These are phyloP conservation scores for Penicillium italicum DNA, from an alignment of 2,329 filamentous ascomycete species.

Conservation along the genomic window DNA sequence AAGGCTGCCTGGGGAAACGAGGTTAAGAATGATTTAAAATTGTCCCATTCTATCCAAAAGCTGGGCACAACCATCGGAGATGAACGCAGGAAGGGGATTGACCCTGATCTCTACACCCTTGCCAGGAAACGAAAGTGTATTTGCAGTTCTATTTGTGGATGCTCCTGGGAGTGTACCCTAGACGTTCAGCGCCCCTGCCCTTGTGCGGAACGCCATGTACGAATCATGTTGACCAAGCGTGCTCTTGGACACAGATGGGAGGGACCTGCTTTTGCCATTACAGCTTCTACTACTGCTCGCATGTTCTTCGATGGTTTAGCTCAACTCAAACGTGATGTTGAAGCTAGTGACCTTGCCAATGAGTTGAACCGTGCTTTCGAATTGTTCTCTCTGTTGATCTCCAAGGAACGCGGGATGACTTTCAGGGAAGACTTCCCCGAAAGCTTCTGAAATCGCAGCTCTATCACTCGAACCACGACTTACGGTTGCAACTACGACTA, in stretches of 20 bases:
- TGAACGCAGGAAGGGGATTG: conserved; percentile 27
- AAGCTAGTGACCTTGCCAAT: conserved; percentile 20
- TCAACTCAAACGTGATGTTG: conserved; percentile 21
- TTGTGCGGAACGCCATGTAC: conserved; percentile 36
- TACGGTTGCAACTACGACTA: neutral
- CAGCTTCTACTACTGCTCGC: conserved; percentile 23
- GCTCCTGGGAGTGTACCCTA: conserved; percentile 33
- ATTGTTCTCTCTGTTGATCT: conserved; percentile 30
- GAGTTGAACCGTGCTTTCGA: conserved; percentile 26
- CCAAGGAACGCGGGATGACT: conserved; percentile 24
- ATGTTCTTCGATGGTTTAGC: conserved; percentile 33
- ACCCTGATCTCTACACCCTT: conserved; percentile 24
- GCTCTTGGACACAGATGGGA: conserved; percentile 10
- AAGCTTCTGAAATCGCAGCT: neutral
- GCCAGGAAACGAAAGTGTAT: conserved; percentile 36
- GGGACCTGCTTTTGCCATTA: neutral
- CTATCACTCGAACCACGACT: neutral
- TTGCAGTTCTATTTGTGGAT: conserved; percentile 33
- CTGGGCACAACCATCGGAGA: conserved; percentile 37
- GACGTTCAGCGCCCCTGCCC: conserved; percentile 32
- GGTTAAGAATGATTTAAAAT: too few relatives aligned
- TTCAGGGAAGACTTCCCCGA: neutral
- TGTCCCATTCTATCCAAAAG: conserved; percentile 15
- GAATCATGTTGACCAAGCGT: conserved; percentile 27
- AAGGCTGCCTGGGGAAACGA: conserved; percentile 4